Evolutionary conservation across 768 basidiomycete species (phyloP).

Genomic region (Terana coerulea): DNA sequence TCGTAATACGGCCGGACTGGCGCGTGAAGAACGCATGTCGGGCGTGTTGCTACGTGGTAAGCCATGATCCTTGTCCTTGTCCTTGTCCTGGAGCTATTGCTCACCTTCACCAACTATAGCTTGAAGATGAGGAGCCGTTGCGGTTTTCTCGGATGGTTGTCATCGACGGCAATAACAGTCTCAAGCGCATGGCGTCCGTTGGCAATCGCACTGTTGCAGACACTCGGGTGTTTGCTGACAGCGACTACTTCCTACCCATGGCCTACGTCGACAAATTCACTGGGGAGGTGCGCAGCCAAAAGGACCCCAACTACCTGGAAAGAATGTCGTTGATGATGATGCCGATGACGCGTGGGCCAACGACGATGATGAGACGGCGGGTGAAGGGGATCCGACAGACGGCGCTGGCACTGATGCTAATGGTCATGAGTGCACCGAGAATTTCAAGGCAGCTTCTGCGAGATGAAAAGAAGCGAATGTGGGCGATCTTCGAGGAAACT

Average conservation of each 20-base stretch:
- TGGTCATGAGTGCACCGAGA: slow-evolving; percentile 27
- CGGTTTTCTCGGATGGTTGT: slow-evolving; percentile 21
- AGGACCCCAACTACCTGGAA: neutral
- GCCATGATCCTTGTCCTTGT: neutral
- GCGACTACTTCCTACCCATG: slow-evolving; percentile 23
- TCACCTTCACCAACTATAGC: slow-evolving; percentile 9
- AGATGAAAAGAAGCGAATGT: slow-evolving; percentile 29
- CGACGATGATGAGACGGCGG: neutral
- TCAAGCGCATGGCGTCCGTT: slow-evolving; percentile 22
- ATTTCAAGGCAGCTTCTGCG: slow-evolving; percentile 28
- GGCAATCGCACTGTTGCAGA: slow-evolving; percentile 19
- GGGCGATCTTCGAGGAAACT: slow-evolving; percentile 33
- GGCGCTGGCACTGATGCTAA: neutral
- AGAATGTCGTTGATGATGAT: neutral
- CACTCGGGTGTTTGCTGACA: slow-evolving; percentile 14
- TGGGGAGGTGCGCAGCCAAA: slow-evolving; percentile 23
- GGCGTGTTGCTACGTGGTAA: slow-evolving; percentile 33
- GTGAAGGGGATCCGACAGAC: slow-evolving; percentile 7
- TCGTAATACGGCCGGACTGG: slow-evolving; percentile 29
- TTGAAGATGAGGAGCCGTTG: slow-evolving; percentile 29
- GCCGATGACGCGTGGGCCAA: neutral
- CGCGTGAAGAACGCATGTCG: slow-evolving; percentile 32
- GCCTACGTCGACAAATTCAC: slow-evolving; percentile 27
- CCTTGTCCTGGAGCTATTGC: neutral
- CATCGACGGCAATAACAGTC: slow-evolving; percentile 15